phyloP scores from a whole-genome alignment of 2,329 filamentous ascomycete genomes.

The Elsinoe perseae region DNA sequence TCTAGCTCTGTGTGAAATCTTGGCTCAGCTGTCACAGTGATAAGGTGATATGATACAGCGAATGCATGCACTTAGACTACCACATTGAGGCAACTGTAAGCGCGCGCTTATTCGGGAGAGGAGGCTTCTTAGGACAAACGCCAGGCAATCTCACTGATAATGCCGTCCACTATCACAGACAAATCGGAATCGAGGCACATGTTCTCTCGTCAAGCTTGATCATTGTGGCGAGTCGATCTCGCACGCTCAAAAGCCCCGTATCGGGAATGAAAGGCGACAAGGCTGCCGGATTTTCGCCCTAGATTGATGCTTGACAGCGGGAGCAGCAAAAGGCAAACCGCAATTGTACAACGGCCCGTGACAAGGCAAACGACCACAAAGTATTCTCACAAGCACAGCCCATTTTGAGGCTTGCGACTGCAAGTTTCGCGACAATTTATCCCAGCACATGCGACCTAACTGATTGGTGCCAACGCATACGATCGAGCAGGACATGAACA shows the following conservation, averaged over 20 bases:
- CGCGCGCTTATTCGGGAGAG: background rate
- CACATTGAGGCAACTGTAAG: background rate
- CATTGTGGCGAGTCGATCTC: too few species aligned
- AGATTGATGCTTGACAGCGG: slow-evolving; percentile 11
- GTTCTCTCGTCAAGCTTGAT: too few species aligned
- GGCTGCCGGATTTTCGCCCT: slow-evolving; percentile 1
- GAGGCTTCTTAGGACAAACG: too few species aligned
- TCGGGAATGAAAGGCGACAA: background rate
- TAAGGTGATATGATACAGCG: too few species aligned
- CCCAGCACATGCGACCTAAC: background rate
- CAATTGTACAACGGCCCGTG: background rate
- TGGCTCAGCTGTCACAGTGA: too few species aligned
- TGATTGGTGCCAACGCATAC: slow-evolving; percentile 13
- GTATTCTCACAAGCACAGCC: background rate
- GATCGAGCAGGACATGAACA: background rate
- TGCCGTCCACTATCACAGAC: too few species aligned
- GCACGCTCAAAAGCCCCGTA: background rate
- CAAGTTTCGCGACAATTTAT: background rate
- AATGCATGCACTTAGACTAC: slow-evolving; percentile 21
- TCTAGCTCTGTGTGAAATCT: too few species aligned
- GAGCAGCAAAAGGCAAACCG: background rate
- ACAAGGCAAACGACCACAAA: background rate
- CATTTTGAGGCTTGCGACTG: background rate
- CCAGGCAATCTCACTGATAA: too few species aligned
- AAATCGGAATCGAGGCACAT: too few species aligned